Evolutionary conservation across 2,329 filamentous ascomycete species (phyloP).

Genomic region (Cercospora sp.): DNA sequence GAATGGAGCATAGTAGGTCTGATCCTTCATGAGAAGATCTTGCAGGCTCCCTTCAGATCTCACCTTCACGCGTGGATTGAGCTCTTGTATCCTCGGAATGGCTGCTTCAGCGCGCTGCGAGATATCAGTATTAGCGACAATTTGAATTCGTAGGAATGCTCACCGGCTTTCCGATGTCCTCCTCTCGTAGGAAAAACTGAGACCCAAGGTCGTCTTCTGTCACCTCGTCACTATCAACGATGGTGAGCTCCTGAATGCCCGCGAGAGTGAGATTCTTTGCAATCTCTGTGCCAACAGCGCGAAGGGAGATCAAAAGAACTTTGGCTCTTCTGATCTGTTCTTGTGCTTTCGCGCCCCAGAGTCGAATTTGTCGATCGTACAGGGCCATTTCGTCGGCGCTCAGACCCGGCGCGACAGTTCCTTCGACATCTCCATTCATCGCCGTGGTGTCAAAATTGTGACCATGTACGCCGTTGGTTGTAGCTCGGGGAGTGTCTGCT

Average conservation of each 20-base stretch:
- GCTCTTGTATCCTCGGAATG: conserved; percentile 71
- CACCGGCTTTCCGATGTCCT: conserved; percentile 72
- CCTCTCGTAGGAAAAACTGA: conserved; percentile 71
- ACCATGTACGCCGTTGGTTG: conserved; percentile 19
- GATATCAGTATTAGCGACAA: background rate
- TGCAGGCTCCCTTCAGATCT: conserved; percentile 48
- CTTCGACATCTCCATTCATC: conserved; percentile 24
- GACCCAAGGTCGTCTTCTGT: conserved; percentile 73
- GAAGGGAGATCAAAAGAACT: conserved; percentile 84
- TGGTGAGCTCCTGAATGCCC: conserved; percentile 84
- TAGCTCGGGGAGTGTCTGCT: background rate
- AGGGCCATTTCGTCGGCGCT: conserved; percentile 85
- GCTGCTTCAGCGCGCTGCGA: conserved; percentile 75
- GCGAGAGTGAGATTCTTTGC: conserved; percentile 97
- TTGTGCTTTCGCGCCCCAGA: conserved; percentile 96
- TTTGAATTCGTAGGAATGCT: conserved; percentile 18
- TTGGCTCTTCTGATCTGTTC: conserved; percentile 83
- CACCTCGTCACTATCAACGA: conserved; percentile 75
- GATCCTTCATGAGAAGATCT: conserved; percentile 69
- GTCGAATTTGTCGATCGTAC: conserved; percentile 93
- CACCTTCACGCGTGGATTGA: conserved; percentile 86
- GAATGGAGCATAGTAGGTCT: conserved; percentile 75
- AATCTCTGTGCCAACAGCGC: conserved; percentile 87
- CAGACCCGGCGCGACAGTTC: conserved; percentile 32
- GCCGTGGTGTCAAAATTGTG: conserved; percentile 13